Conservation (phyloP, 2,329 filamentous ascomycete species). For the Aspergillus tamarii region DNA sequence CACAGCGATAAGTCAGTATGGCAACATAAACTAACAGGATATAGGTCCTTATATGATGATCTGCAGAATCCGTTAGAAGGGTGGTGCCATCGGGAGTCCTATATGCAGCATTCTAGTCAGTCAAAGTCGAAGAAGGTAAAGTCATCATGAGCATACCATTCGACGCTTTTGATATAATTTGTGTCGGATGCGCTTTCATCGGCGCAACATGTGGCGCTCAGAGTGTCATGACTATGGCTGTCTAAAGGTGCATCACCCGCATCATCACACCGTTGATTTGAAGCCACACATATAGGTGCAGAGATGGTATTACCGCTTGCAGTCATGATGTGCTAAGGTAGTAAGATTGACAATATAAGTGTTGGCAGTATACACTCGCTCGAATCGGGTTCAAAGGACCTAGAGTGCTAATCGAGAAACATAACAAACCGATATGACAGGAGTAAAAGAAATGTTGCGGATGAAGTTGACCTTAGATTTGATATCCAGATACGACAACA, state of each 20-base stretch:
- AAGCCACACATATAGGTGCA: constrained; percentile 34
- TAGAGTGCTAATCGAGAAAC: neutral
- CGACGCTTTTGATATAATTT: constrained; percentile 50
- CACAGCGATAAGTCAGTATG: neutral
- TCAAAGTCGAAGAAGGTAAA: neutral
- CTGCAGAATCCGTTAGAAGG: constrained; percentile 57
- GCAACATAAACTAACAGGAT: constrained; percentile 48
- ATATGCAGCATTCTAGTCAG: neutral
- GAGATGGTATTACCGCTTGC: constrained; percentile 4
- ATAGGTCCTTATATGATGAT: constrained; percentile 57
- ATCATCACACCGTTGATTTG: constrained; percentile 16
- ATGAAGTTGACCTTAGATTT: neutral
- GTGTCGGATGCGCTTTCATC: constrained; percentile 3
- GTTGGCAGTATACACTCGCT: neutral
- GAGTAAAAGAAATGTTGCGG: neutral
- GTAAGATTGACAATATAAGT: no score
- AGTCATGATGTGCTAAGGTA: constrained; percentile 15
- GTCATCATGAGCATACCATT: constrained; percentile 41
- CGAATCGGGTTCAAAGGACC: neutral
- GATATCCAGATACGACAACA: neutral
- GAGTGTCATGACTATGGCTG: neutral
- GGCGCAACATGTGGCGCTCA: no score
- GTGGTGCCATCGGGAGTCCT: constrained; percentile 61
- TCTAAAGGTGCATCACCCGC: neutral
- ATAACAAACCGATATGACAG: neutral